Evolutionary conservation across 23 red algal species (phyloP), one percentile per base, ranked within the genome.

Genomic region (Gracilaria caudata): DNA sequence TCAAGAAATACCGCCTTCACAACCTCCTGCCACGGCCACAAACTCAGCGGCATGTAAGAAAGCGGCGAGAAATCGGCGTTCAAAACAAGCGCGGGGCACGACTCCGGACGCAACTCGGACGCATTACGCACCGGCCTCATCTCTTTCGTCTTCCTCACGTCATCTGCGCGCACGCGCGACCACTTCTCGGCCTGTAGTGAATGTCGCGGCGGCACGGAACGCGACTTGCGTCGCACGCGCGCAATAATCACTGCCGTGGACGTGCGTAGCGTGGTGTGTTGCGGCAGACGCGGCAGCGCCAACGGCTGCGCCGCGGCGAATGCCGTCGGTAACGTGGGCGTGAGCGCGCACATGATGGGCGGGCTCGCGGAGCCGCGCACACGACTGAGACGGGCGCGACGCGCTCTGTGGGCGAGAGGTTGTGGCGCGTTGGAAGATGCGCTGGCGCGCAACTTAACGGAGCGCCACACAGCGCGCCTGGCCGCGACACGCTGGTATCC

Each of bases 1-100:
- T 94, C 88, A 54, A 89, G 43, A 64, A 87, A 92, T 24, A 94
- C 86, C 20, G 96, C 96, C 82, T 98, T 98, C 36, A 98, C 88
- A 14, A 89, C 87, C 80, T 98, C 96, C 68, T 95, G 90, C 96
- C 96, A 98, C 59, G 96, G 88, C 92, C 92, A 95, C 23, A 98
- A 63, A 54, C 77, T 86, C 26, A 98, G 76, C 37, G 96, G 96
- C 79, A 95, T 83, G 73, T 95, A 95, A 7, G 72, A 79, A 16
- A 98, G 81, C 44, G 96, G 96, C 73, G 86, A 84, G 38, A 89
- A 98, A 63, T 98, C 93, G 0, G 96, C 92, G 56, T 98, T 98
- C 3, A 98, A 89, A 0, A 98, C 96, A 37, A 98, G 79, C 19
- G 96, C 93, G 17, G 96, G 96, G 56, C 91, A 94, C 38, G 47